Conservation (phyloP, 2,329 filamentous ascomycete species). For the Aplosporella prunicola region DNA sequence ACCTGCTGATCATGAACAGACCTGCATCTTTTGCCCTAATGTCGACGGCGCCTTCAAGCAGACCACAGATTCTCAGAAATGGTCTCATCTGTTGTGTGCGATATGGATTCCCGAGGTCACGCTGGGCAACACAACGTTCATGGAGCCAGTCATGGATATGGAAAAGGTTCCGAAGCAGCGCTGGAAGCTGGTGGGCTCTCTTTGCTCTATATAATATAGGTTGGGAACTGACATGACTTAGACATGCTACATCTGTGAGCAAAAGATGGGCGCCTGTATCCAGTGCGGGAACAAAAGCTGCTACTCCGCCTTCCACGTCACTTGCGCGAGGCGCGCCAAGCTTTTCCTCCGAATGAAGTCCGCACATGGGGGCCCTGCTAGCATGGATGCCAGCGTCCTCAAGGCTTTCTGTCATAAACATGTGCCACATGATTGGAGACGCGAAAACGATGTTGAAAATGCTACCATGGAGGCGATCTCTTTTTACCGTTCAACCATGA, state of each 20-base stretch:
- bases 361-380: slow-evolving; percentile 65
- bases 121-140: slow-evolving; percentile 89
- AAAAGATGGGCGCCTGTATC: slow-evolving; percentile 96
- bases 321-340: slow-evolving; percentile 78
- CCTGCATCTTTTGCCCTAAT: slow-evolving; percentile 97
- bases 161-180: slow-evolving; percentile 92
- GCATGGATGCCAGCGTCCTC: slow-evolving; percentile 71
- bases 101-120: slow-evolving; percentile 99
- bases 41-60: slow-evolving; percentile 98
- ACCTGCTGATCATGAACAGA: slow-evolving; percentile 37
- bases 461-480: slow-evolving; percentile 76
- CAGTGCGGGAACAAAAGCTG: slow-evolving; percentile 97
- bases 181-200: slow-evolving; percentile 60
- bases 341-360: slow-evolving; percentile 97
- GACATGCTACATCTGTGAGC: slow-evolving; percentile 91
- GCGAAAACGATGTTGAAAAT: slow-evolving; percentile 72
- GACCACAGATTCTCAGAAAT: slow-evolving; percentile 82
- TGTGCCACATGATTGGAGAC: slow-evolving; percentile 77
- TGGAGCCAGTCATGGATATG: slow-evolving; percentile 98
- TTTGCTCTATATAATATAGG: background rate
- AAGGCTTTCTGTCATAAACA: slow-evolving; percentile 97
- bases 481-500: slow-evolving; percentile 85
- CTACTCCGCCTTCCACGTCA: slow-evolving; percentile 95
- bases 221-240: slow-evolving; percentile 20
- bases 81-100: slow-evolving; percentile 91